Percentiles rank a stretch among this genome's conserved stretches.
Evolutionary conservation across 768 basidiomycete genomes (phyloP).

Genomic region (Kwoniella heveanensis): DNA sequence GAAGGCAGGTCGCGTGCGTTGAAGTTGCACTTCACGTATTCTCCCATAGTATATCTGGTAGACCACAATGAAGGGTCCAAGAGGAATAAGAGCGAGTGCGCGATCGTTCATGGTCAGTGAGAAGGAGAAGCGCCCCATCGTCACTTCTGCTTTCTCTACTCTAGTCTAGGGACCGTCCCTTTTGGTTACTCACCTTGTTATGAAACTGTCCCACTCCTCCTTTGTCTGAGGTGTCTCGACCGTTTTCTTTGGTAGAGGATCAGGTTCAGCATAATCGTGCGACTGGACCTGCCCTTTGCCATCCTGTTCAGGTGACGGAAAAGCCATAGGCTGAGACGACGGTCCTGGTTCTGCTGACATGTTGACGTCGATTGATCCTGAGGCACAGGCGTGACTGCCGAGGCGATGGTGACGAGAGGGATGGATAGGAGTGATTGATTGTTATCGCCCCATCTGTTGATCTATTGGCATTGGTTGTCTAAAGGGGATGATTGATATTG

Average conservation of each 20-base stretch:
- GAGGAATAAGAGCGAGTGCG: no score
- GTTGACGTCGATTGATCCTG: background rate
- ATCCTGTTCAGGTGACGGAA: background rate
- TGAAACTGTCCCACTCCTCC: constrained; percentile 32
- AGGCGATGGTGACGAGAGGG: background rate
- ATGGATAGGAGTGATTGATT: background rate
- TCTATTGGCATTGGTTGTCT: background rate
- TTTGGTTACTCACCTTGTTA: constrained; percentile 22
- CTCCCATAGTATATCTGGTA: constrained; percentile 13
- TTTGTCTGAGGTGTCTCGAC: constrained; percentile 16
- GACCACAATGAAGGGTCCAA: background rate
- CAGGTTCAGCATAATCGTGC: constrained; percentile 4
- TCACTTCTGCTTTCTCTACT: no score
- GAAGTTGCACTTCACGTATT: constrained; percentile 18
- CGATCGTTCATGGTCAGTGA: no score
- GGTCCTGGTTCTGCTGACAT: background rate
- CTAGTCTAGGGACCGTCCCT: no score
- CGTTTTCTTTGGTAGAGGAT: background rate
- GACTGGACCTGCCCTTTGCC: background rate
- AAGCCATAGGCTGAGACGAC: background rate
- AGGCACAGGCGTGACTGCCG: background rate
- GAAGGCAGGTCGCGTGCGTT: constrained; percentile 1
- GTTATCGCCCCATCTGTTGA: background rate
- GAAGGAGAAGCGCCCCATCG: no score
- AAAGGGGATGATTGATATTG: background rate